phyloP scores from a whole-genome alignment of 441 rosid genomes.

The Gossypium schwendimanii region DNA sequence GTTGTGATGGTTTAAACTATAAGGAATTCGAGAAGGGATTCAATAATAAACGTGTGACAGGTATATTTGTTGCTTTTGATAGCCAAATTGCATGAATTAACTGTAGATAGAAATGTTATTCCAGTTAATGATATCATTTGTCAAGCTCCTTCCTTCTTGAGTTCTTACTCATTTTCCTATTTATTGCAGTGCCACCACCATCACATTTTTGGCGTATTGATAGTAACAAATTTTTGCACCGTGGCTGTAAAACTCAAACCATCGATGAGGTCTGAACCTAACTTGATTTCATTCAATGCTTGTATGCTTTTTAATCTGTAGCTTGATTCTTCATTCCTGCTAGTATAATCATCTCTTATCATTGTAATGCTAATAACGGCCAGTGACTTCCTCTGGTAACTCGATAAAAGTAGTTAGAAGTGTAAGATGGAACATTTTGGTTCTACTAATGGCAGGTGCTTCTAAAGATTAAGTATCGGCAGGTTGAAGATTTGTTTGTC shows the following conservation, averaged over 20 bases:
- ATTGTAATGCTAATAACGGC: not conserved
- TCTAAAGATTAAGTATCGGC: not conserved
- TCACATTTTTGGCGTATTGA: constrained; percentile 57
- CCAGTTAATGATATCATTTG: not conserved
- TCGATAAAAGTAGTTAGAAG: not conserved
- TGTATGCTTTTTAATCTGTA: not conserved
- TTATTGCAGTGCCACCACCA: constrained; percentile 44
- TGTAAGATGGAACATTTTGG: not conserved
- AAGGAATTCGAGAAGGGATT: constrained; percentile 47
- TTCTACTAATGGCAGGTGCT: not conserved
- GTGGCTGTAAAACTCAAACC: constrained; percentile 75
- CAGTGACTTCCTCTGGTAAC: not conserved
- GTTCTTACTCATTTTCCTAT: constrained; percentile 19
- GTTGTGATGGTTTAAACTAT: constrained; percentile 39
- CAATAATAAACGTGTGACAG: constrained; percentile 39
- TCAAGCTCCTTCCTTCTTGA: not conserved
- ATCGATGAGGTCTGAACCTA: constrained; percentile 76
- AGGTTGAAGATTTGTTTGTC: not conserved
- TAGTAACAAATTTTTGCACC: constrained; percentile 76
- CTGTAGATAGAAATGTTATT: constrained; percentile 9
- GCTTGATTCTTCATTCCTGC: not conserved
- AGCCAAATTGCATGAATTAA: constrained; percentile 9
- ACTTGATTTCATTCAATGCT: constrained; percentile 19
- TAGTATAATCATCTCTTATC: not conserved
- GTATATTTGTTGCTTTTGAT: constrained; percentile 29